Evolutionary conservation across 192 early-diverging fungal genomes (phyloP).

Genomic region (Mortierella hygrophila): DNA sequence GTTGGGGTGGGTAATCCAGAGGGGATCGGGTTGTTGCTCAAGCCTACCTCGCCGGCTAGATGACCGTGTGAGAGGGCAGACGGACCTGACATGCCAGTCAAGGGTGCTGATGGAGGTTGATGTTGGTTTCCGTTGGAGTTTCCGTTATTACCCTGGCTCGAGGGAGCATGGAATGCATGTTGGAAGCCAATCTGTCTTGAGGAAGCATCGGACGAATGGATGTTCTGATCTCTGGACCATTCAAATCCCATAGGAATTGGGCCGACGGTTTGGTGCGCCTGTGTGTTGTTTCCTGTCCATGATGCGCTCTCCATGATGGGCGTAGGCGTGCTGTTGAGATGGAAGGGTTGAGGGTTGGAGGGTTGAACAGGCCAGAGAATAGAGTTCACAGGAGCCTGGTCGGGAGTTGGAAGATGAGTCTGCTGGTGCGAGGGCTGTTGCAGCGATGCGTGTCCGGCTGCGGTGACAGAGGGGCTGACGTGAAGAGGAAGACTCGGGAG

Average conservation of each 20-base stretch:
- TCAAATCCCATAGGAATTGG: conserved; percentile 50
- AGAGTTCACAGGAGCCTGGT: conserved; percentile 13
- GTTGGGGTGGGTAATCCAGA: not conserved
- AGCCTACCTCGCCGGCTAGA: conserved; percentile 15
- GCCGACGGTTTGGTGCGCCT: conserved; percentile 37
- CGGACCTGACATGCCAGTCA: not conserved
- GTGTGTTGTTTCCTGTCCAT: conserved; percentile 36
- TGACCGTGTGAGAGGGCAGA: conserved; percentile 5
- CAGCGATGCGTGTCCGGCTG: conserved; percentile 14
- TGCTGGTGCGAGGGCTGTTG: conserved; percentile 6
- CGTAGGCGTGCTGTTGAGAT: conserved; percentile 12
- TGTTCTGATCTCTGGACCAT: conserved; percentile 44
- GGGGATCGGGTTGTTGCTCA: conserved; percentile 13
- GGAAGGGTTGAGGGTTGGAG: conserved; percentile 5
- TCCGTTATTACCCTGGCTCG: conserved; percentile 27
- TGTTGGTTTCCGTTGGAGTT: conserved; percentile 20
- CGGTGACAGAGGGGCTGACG: not conserved
- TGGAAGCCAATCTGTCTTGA: conserved; percentile 31
- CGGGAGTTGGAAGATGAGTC: not conserved
- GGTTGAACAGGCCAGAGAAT: conserved; percentile 32
- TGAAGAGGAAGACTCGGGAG: not conserved
- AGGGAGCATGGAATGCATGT: conserved; percentile 20
- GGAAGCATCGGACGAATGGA: conserved; percentile 22
- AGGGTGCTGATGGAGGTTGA: conserved; percentile 10
- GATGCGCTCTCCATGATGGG: conserved; percentile 47